Conservation (phyloP, 495 filamentous ascomycete genomes). For the Annulohypoxylon nitens region DNA sequence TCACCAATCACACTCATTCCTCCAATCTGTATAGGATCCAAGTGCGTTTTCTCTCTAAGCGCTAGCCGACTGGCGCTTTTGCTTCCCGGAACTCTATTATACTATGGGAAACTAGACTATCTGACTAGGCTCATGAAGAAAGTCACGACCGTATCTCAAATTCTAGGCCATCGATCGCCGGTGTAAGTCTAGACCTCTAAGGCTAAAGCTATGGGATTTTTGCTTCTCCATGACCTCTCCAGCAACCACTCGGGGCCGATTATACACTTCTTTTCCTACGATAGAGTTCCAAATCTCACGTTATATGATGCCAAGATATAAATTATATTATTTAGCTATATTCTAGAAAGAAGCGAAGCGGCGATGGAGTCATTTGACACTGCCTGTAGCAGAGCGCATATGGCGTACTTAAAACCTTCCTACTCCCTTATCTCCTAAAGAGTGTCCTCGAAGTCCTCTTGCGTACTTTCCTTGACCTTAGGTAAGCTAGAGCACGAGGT, state of each 20-base stretch:
- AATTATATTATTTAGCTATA: background rate
- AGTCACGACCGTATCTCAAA: background rate
- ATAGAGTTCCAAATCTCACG: background rate
- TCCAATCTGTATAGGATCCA: background rate
- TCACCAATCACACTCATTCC: background rate
- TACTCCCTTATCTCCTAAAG: background rate
- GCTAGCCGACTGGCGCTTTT: background rate
- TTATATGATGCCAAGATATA: slow-evolving; percentile 3
- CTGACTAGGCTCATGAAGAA: background rate
- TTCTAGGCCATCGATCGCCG: background rate
- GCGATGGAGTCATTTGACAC: background rate
- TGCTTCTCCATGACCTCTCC: background rate
- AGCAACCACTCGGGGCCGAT: background rate
- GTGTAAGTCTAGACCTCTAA: slow-evolving; percentile 1
- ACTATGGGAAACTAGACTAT: background rate
- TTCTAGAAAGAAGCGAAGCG: background rate
- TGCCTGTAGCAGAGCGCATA: background rate
- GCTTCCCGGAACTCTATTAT: slow-evolving; percentile 9
- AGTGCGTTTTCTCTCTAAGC: background rate
- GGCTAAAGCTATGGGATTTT: background rate
- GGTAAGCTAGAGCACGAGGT: background rate
- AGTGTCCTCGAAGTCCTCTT: background rate
- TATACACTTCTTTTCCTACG: background rate
- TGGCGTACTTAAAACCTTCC: slow-evolving; percentile 18
- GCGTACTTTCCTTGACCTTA: background rate